Conservation (phyloP, 177 flowering plant genomes). For the Vitis hybrid region DNA sequence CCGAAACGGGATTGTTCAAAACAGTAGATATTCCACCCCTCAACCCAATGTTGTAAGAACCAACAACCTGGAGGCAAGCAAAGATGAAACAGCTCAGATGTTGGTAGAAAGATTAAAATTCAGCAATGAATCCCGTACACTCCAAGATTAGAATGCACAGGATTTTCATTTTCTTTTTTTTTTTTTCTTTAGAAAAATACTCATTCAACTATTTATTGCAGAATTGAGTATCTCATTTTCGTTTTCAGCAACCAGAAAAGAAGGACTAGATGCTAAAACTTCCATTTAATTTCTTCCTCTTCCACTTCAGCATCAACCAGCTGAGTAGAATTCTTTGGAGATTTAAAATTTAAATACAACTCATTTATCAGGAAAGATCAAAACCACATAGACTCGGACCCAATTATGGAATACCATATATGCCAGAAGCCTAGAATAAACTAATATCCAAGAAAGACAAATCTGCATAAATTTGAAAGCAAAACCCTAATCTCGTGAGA, state of each 20-base stretch:
- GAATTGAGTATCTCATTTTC: too few species aligned
- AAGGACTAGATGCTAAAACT: not conserved
- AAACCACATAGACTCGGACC: not conserved
- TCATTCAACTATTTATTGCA: too few species aligned
- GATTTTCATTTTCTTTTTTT: too few species aligned
- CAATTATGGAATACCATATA: not conserved
- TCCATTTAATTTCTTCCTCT: too few species aligned
- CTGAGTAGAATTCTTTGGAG: too few species aligned
- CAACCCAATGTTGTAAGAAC: constrained; percentile 5
- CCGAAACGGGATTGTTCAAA: not conserved
- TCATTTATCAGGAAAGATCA: not conserved
- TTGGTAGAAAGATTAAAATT: too few species aligned
- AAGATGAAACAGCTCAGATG: not conserved
- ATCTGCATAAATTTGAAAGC: not conserved
- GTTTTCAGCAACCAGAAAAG: not conserved
- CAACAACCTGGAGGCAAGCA: constrained; percentile 9
- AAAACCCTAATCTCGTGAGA: constrained; percentile 6
- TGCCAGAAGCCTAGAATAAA: not conserved
- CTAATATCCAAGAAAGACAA: constrained; percentile 2
- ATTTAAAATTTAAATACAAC: not conserved
- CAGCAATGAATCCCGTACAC: too few species aligned
- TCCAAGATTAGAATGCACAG: too few species aligned
- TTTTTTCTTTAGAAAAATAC: too few species aligned
- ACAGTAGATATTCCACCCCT: constrained; percentile 4
- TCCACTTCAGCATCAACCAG: too few species aligned